A percentile compares a stretch with the other conserved stretches of the same genome.
Evolutionary conservation across 192 early-diverging fungal species (phyloP).

Genomic region (Backusella morwellensis): DNA sequence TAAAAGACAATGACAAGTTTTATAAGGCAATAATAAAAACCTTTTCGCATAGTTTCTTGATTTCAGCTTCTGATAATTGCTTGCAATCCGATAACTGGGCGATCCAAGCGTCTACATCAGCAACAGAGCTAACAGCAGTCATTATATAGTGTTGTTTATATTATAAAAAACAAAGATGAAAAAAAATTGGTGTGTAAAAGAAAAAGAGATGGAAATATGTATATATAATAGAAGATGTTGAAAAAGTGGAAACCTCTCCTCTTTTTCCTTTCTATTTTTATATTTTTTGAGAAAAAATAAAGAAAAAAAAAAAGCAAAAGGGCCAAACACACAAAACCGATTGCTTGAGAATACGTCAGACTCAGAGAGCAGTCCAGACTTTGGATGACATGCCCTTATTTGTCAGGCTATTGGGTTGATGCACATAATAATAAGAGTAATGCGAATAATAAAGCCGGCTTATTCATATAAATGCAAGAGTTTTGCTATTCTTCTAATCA

Average conservation of each 20-base stretch:
- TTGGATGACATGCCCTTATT: too few relatives aligned
- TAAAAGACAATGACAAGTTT: neutral
- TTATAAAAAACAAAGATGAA: neutral
- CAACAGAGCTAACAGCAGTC: constrained; percentile 48
- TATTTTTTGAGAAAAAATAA: neutral
- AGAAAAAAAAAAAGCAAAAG: too few relatives aligned
- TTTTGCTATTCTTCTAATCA: too few relatives aligned
- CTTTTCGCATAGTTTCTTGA: constrained; percentile 98
- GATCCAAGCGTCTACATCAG: constrained; percentile 94
- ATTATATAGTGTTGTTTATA: constrained; percentile 4
- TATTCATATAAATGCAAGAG: too few relatives aligned
- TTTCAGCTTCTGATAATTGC: constrained; percentile 90
- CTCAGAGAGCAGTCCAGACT: too few relatives aligned
- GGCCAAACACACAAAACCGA: too few relatives aligned
- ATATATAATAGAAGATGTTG: neutral
- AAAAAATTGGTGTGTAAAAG: neutral
- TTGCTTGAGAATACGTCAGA: too few relatives aligned
- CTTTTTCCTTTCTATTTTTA: neutral
- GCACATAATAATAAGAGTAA: too few relatives aligned
- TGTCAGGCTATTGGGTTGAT: too few relatives aligned
- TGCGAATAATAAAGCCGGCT: too few relatives aligned
- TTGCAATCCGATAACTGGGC: constrained; percentile 90
- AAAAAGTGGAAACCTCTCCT: neutral
- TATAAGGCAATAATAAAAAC: constrained; percentile 41
- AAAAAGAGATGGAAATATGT: neutral